Evolutionary conservation across 1,139 yeast genomes (phyloP), one percentile per base, ranked within the genome.

Genomic region (Meyerozyma elateridarum): DNA sequence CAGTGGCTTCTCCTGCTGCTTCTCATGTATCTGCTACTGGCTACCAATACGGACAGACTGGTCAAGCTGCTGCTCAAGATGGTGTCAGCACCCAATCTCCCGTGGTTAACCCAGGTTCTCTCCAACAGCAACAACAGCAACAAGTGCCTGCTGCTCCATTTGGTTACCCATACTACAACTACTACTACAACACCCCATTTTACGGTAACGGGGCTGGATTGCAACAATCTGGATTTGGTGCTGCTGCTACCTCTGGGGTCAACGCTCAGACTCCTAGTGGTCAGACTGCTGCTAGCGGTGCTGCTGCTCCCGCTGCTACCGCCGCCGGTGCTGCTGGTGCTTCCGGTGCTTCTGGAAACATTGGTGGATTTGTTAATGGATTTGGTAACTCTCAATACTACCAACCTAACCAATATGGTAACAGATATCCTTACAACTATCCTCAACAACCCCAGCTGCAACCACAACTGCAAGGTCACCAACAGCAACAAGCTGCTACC

Each of bases 151-250:
- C 31, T 27, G 56, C 68, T 30, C 71, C 71, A 39, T 65, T 59
- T 44, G 71, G 64, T 19, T 66, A 66, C 54, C 72, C 73, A 35
- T 63, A 64, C 54, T 65, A 66, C 54, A 57, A 63, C 53, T 52
- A 65, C 50, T 65, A 64, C 48, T 65, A 65, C 49, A 61, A 61
- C 45, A 61, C 60, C 20, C 71, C 70, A 45, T 65, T 59, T 48
- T 67, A 62, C 44, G 64, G 61, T 29, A 58, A 57, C 41, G 61
- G 61, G 27, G 45, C 44, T 31, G 52, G 45, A 22, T 42, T 39
- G 29, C 44, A 41, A 9, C 56, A 54, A 37, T 49, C 40, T 35
- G 49, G 50, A 22, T 55, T 52, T 37, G 48, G 47, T 20, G 43
- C 47, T 33, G 42, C 41, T 27, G 46, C 28, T 20, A 41, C 32